Evolutionary conservation across 306 rosid species (phyloP).

Genomic region (Pueraria montana): DNA sequence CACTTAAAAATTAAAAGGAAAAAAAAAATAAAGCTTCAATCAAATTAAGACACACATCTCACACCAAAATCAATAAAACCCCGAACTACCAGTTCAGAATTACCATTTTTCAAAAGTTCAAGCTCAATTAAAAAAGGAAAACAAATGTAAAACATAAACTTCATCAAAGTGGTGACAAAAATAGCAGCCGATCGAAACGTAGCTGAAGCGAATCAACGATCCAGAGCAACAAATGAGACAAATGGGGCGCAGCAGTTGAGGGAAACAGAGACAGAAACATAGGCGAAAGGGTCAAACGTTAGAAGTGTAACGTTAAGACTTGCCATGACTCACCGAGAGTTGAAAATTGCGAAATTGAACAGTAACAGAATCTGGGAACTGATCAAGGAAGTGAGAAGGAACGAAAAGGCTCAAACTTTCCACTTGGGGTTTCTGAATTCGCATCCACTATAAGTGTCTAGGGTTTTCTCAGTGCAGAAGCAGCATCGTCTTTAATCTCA

Average conservation of each 20-base stretch:
- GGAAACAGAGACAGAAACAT: background rate
- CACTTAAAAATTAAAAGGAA: constrained; percentile 7
- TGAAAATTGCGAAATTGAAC: constrained; percentile 55
- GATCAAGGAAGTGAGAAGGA: constrained; percentile 42
- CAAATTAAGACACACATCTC: constrained; percentile 52
- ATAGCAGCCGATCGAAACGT: constrained; percentile 58
- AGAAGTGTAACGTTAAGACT: constrained; percentile 37
- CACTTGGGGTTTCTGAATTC: constrained; percentile 24
- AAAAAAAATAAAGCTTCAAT: constrained; percentile 14
- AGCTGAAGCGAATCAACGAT: constrained; percentile 62
- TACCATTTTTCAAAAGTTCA: constrained; percentile 18
- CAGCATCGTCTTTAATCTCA: constrained; percentile 31
- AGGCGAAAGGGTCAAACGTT: constrained; percentile 24
- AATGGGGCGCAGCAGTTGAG: constrained; percentile 26
- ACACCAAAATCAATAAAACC: constrained; percentile 47
- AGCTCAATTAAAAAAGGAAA: constrained; percentile 48
- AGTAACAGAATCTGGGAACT: constrained; percentile 37
- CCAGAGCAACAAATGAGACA: constrained; percentile 47
- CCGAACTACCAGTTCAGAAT: constrained; percentile 41
- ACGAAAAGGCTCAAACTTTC: constrained; percentile 48
- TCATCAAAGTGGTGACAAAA: constrained; percentile 44
- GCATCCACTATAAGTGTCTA: constrained; percentile 29
- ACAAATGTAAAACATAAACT: constrained; percentile 39
- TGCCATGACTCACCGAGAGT: constrained; percentile 53
- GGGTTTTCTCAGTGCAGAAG: constrained; percentile 61